Evolutionary conservation across 768 basidiomycete species (phyloP), one percentile per base, ranked within the genome.

Genomic region (Lepiota venenata): DNA sequence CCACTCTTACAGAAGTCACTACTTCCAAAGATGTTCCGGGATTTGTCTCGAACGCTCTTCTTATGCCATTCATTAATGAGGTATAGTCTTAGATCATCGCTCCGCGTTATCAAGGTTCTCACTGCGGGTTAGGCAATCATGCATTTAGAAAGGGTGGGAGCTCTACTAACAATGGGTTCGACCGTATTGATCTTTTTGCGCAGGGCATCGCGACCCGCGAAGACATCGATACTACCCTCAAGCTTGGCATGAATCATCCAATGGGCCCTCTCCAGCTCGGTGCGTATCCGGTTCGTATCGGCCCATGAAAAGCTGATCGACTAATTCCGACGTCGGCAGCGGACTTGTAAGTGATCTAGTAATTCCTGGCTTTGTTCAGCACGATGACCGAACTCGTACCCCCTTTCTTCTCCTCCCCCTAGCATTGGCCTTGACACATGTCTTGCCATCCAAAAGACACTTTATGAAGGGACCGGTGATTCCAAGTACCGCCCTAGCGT

Each of bases 391-490:
- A 6, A 8, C 12, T 22, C 52, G 2, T 9, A 52, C 10, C 32
- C 8, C 32, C 32, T 32, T 11, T 32, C 32, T 47, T 43, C 18
- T 18, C 45, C 2, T 5, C 25, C n/a, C 35, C 46, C 16, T 56
- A 94, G 93, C 73, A 96, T 98, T 58, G 95, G 95, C n/a, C 84
- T 98, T 21, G 96, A 98, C 66, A 98, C 95, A 9, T 98, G 96
- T 67, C 82, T 97, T 11, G 85, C 91, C 2, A 97, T 97, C 63
- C 93, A 96, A 62, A 83, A 90, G 66, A 93, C 92, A 0, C 78
- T 97, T 4, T 91, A 94, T 60, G 80, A 80, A 47, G 93, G 93
- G 53, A 96, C 93, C 8, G 83, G 89, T 0, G 96, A 98, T 70
- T 90, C 89, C 8, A 98, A 98, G 69, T 98, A 98, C 70, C 85